phyloP scores from a whole-genome alignment of 805 yeast genomes.

The Candida parachauliodes region DNA sequence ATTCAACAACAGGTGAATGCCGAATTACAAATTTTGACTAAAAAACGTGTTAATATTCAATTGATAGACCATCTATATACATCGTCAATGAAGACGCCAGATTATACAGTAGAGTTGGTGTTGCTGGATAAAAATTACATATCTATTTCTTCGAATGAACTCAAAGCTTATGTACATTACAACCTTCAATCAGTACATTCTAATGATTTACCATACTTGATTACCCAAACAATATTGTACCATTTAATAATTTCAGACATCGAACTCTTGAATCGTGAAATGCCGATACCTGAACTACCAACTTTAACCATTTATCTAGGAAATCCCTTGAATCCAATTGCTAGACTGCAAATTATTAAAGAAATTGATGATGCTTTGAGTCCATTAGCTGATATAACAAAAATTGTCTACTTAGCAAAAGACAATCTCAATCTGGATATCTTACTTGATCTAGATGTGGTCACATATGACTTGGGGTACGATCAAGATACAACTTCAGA shows the following conservation, averaged over 20 bases:
- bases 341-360: neutral
- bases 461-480: too few species aligned
- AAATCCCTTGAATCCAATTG: neutral
- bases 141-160: slow-evolving; percentile 37
- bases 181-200: slow-evolving; percentile 43
- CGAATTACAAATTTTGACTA: slow-evolving; percentile 12
- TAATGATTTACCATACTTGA: slow-evolving; percentile 61
- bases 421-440: too few species aligned
- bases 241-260: slow-evolving; percentile 29
- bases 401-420: too few species aligned
- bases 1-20: slow-evolving; percentile 32
- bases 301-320: neutral
- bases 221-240: slow-evolving; percentile 44
- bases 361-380: too few species aligned
- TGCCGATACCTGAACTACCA: too few species aligned
- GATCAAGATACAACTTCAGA: neutral
- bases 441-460: neutral
- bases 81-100: neutral
- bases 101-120: slow-evolving; percentile 33
- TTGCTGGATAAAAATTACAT: slow-evolving; percentile 43
- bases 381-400: too few species aligned
- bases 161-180: slow-evolving; percentile 40
- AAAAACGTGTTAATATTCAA: slow-evolving; percentile 10
- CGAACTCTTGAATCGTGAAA: slow-evolving; percentile 1
- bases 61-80: slow-evolving; percentile 14